Conservation (phyloP, 73 alveolate species). For the Paramecium sonneborni region DNA sequence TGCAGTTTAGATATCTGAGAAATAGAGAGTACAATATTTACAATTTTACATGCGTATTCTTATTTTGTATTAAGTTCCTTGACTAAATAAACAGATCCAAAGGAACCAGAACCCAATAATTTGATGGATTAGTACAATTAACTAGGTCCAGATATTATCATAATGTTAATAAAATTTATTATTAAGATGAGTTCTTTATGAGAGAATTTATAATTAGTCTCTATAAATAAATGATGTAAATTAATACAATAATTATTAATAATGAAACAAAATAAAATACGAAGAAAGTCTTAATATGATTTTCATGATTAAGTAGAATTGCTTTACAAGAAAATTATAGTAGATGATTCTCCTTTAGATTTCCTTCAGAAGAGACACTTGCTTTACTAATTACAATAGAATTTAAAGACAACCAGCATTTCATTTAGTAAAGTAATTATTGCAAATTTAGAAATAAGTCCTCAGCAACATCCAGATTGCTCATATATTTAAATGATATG, state of each 20-base stretch:
- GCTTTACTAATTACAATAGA: not conserved
- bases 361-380: not conserved
- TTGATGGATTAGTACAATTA: not conserved
- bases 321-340: not conserved
- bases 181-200: not conserved
- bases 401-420: not conserved
- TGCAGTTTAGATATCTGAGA: not conserved
- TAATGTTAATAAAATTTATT: not conserved
- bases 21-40: not conserved
- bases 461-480: conserved; percentile 1
- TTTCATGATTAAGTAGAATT: not conserved
- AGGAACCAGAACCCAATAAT: not conserved
- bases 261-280: not conserved
- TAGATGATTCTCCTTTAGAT: not conserved
- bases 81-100: not conserved
- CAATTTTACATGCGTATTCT: not conserved
- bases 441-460: not conserved
- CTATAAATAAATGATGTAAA: not conserved
- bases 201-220: not conserved
- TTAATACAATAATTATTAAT: not conserved
- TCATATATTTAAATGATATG: not conserved
- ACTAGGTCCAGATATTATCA: not conserved
- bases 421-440: conserved; percentile 7
- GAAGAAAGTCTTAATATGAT: not conserved
- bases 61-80: not conserved